Base-by-base conservation (phyloP, 2,329 filamentous ascomycete species). In the Cercospora sp. region DNA sequence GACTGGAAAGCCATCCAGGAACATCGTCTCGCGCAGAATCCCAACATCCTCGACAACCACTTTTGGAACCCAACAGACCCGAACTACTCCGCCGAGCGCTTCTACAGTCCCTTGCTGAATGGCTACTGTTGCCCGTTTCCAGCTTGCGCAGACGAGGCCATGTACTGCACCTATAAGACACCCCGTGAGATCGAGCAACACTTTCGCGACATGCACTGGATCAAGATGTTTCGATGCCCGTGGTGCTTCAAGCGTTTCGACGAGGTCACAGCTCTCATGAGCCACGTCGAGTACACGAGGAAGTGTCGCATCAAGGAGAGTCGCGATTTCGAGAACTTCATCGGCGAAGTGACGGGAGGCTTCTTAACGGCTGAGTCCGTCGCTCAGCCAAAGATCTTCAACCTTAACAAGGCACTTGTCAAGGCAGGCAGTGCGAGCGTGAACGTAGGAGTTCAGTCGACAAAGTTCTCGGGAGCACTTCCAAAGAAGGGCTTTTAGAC, bases 111-210 rank as follows among this genome's bases (percentile, higher is more conserved):
- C 0, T 76, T 82, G 30, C 77, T 81, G 1, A 75, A 79, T 53
- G 80, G 79, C 57, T 90, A 83, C 78, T 80, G 77, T 60, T 90
- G 89, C 64, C 88, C 88, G 0, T 82, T 85, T 63, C 69, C 72
- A 1, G 72, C 75, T 6, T 90, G 88, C 82, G 78, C 79, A 12
- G 55, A 74, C 36, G 75, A 78, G 30, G 30, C 28, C 30, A 59
- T 59, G 55, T 36, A 73, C 31, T 3, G 77, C 73, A 67, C 67
- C 66, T 66, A 57, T 63, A 75, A 79, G n/a, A 75, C 82, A 6
- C 73, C 74, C 33, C 60, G 63, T 5, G 71, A 72, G 12, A 60
- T 73, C 18, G 42, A 70, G 26, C 23, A 66, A 10, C 72, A 73
- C 71, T 79, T 83, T 67, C 71, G 74, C n/a, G 60, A 70, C 1